Evolutionary conservation across 257 asterid genomes (phyloP), one percentile per base, ranked within the genome.

Genomic region (Plantago elongata): DNA sequence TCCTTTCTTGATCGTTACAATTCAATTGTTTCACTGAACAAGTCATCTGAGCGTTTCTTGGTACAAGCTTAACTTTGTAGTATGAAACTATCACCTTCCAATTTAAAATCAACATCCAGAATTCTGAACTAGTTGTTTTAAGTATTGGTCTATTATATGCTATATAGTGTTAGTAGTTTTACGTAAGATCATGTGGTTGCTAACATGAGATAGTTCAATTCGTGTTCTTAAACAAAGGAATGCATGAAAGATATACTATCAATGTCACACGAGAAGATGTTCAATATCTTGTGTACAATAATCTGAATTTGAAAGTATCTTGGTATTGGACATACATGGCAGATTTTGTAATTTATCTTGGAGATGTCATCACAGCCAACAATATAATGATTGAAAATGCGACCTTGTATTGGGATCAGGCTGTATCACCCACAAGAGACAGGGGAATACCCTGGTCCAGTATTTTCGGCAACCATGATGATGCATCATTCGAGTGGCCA

Each of bases 381-480:
- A 92, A 86, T 54, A 68, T 92, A 54, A 77, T 85, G 63, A 75
- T 74, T 7, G 62, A 73, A 60, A 86, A 92, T 34, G 96, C 95
- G 38, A 92, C 88, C 75, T 43, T 74, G 54, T 84, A 89, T 51
- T 92, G 97, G 99, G 89, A 89, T 71, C 79, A 76, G 61, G 97
- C 99, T 6, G 38, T 89, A 54, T 83, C 94, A 5, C 95, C 97
- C 10, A 70, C 97, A 12, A 78, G 86, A 75, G 69, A 59, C 44
- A 69, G 91, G 40, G 81, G 88, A 50, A 79, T 84, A 59, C 95
- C 96, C 13, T 89, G 92, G 86, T 82, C 90, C 66, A 80, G 82
- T 22, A 70, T 92, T 22, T 89, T 92, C 3, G 99, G 96, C 2
- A 92, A 92, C 74, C 97, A 92, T 47, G 99, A 89, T n/a, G 97